Evolutionary conservation across 495 filamentous ascomycete genomes (phyloP), one percentile per base, ranked within the genome.

Genomic region (Mycothermus thermophilus): DNA sequence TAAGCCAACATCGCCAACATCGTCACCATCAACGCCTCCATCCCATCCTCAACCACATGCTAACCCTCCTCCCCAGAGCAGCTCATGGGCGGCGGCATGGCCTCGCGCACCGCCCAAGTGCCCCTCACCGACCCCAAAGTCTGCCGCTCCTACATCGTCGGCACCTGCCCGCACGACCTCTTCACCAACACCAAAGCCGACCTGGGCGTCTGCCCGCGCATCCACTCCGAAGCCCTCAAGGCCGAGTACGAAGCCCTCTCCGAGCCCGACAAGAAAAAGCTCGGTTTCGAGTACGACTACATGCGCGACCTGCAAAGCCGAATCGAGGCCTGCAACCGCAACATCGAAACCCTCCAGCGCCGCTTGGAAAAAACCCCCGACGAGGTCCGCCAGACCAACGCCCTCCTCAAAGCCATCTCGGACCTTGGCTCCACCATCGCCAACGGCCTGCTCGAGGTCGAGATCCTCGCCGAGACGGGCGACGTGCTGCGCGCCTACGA

Each of bases 111-210:
- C 31, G 64, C 81, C 8, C 78, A 90, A 58, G 72, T 94, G 51
- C 75, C 80, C 29, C 79, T 96, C 43, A 90, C 82, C 30, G 92
- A 99, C 60, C 67, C 80, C 22, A 94, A 93, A 62, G 82, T 93
- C 43, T 99, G 90, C 65, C 83, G 85, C 34, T 93, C 85, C 37
- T 95, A 86, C 60, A 72, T 99, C 33, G 84, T 74, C 41, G 90
- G 90, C 44, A 93, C 82, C 26, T 99, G 90, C 55, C 90, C 90
- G 4, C 88, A 95, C 65, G 90, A 99, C 63, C 86, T 96, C 52
- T 99, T 99, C 73, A 96, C 87, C 41, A 99, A 99, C 64, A 99
- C 90, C 26, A 96, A 94, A 62, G 84, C 94, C 71, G 90, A 99
- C 55, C 71, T 95, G 20, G 90, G 90, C 13, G 76, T 75, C 0